phyloP scores from a whole-genome alignment of 2,329 filamentous ascomycete genomes.

The Simplicillium sp. region DNA sequence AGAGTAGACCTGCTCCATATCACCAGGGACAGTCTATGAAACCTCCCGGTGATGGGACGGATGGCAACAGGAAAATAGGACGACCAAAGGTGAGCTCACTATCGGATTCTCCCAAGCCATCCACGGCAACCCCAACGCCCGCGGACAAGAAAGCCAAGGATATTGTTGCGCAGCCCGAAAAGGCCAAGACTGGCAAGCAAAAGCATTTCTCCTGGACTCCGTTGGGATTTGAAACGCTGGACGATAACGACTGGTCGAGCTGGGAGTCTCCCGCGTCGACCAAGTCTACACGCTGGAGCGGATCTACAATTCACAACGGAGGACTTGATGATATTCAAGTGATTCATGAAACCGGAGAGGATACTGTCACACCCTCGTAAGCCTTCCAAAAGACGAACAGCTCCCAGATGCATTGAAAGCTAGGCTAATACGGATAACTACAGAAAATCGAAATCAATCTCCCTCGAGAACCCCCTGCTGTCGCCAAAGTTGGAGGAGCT shows the following conservation, averaged over 20 bases:
- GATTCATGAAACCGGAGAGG: constrained; percentile 38
- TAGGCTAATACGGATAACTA: constrained; percentile 8
- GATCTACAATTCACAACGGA: constrained; percentile 40
- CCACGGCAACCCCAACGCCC: constrained; percentile 20
- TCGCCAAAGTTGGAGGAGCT: constrained; percentile 42
- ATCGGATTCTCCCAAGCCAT: constrained; percentile 26
- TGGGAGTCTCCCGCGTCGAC: constrained; percentile 50
- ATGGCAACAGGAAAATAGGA: constrained; percentile 8
- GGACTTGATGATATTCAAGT: constrained; percentile 31
- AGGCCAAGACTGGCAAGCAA: constrained; percentile 27
- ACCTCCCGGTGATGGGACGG: constrained; percentile 10
- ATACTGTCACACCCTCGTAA: constrained; percentile 39
- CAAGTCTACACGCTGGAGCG: constrained; percentile 54
- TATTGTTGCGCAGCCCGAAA: constrained; percentile 14
- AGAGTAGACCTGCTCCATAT: constrained; percentile 8
- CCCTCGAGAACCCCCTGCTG: constrained; percentile 20
- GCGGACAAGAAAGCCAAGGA: constrained; percentile 16
- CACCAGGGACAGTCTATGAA: constrained; percentile 18
- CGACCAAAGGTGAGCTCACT: constrained; percentile 32
- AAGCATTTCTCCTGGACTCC: constrained; percentile 55
- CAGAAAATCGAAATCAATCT: constrained; percentile 23
- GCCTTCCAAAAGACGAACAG: constrained; percentile 13
- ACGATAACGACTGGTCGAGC: constrained; percentile 56
- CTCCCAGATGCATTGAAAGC: neutral
- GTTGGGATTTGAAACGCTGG: constrained; percentile 43